A percentile compares a stretch with the other conserved stretches of the same genome.
Evolutionary conservation across 495 filamentous ascomycete species (phyloP).

Genomic region (Podospora tetraspora): DNA sequence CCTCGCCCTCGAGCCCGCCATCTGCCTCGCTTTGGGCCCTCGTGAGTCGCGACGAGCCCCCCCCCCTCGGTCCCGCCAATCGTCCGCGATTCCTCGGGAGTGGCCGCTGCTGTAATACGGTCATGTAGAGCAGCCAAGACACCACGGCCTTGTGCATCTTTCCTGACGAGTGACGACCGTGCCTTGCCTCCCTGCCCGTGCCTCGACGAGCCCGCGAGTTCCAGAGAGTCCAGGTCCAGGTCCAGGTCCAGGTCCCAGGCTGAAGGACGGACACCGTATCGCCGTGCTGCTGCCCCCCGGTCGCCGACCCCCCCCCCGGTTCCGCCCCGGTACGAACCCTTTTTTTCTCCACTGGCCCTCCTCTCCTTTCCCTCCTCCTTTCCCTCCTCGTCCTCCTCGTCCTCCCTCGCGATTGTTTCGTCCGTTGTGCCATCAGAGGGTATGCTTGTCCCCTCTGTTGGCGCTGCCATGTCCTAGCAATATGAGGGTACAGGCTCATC

Average conservation of each 20-base stretch:
- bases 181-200: slow-evolving; percentile 5
- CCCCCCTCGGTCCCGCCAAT: slow-evolving; percentile 7
- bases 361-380: slow-evolving; percentile 1
- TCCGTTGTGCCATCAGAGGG: neutral
- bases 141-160: slow-evolving; percentile 11
- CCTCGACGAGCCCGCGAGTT: neutral
- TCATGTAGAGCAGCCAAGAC: slow-evolving; percentile 12
- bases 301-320: slow-evolving; percentile 6
- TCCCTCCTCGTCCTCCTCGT: neutral
- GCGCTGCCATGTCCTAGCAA: slow-evolving; percentile 18
- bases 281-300: neutral
- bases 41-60: slow-evolving; percentile 1
- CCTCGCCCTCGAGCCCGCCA: neutral
- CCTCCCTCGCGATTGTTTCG: neutral
- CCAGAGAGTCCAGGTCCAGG: too few species aligned
- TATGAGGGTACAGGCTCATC: slow-evolving; percentile 27
- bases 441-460: slow-evolving; percentile 17
- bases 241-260: neutral
- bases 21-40: neutral
- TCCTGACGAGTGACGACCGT: slow-evolving; percentile 7
- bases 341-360: neutral
- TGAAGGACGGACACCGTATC: neutral
- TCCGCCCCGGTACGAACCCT: neutral
- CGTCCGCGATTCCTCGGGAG: slow-evolving; percentile 10
- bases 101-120: slow-evolving; percentile 14